phyloP scores from a whole-genome alignment of 2,329 filamentous ascomycete species.

The Beauveria bassiana region DNA sequence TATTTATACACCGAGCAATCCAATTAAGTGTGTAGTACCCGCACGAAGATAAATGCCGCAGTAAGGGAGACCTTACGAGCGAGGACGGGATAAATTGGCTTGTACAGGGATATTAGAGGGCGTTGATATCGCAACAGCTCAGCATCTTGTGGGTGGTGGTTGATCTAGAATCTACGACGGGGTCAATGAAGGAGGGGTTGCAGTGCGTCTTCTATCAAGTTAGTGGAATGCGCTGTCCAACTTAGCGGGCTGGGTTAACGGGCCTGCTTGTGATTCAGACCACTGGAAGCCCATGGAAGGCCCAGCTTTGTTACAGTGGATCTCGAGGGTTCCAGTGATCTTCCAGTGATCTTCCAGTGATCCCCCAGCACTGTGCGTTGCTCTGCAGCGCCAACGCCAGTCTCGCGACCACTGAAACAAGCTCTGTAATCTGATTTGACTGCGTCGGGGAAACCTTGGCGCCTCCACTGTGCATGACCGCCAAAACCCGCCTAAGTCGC shows the following conservation, averaged over 20 bases:
- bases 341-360: neutral
- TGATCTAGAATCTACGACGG: neutral
- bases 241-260: neutral
- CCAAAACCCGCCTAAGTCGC: neutral
- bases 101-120: too few relatives aligned
- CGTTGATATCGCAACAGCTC: too few relatives aligned
- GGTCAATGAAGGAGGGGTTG: neutral
- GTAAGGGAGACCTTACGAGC: neutral
- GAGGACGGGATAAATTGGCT: neutral
- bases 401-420: neutral
- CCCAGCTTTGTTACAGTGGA: too few relatives aligned
- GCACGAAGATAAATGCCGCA: slow-evolving; percentile 1
- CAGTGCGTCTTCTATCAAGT: neutral
- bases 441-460: neutral
- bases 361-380: neutral
- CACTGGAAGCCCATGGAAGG: neutral
- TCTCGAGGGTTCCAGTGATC: neutral
- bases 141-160: neutral
- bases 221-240: neutral
- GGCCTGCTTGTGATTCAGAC: neutral
- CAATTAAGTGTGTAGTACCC: neutral
- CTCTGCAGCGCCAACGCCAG: neutral
- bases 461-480: neutral
- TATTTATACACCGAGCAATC: neutral
- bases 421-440: neutral